A percentile compares a stretch with the other conserved stretches of the same genome.
These are phyloP conservation scores for Acmispon strigosus DNA, from an alignment of 306 rosid species.

Conservation along the genomic window DNA sequence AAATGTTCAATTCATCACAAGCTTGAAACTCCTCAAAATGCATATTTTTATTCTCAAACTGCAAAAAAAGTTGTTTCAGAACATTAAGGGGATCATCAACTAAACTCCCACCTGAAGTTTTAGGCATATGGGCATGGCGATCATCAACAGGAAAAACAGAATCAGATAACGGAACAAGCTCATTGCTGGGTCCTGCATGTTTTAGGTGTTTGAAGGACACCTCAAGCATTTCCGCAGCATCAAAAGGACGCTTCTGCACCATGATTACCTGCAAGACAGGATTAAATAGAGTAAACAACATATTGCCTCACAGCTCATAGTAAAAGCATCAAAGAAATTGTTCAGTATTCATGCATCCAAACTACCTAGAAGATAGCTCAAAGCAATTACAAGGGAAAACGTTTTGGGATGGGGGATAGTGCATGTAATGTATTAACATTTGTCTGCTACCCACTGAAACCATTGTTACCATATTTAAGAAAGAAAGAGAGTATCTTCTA, in stretches of 20 bases:
- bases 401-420: background rate
- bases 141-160: constrained; percentile 50
- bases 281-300: constrained; percentile 3
- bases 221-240: constrained; percentile 57
- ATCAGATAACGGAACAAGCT: constrained; percentile 61
- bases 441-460: background rate
- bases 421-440: background rate
- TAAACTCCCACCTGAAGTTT: constrained; percentile 58
- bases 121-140: constrained; percentile 15
- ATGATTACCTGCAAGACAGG: constrained; percentile 46
- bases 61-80: background rate
- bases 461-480: background rate
- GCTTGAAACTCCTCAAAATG: constrained; percentile 4
- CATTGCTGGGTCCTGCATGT: constrained; percentile 44
- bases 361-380: background rate
- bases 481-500: background rate
- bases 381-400: background rate
- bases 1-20: background rate
- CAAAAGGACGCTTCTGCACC: constrained; percentile 85
- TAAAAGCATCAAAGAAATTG: background rate
- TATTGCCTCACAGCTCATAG: background rate
- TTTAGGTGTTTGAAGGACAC: constrained; percentile 64
- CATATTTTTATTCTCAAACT: background rate
- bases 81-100: background rate
- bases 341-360: background rate